phyloP scores from a whole-genome alignment of 768 basidiomycete genomes.

The Kwoniella dendrophila region DNA sequence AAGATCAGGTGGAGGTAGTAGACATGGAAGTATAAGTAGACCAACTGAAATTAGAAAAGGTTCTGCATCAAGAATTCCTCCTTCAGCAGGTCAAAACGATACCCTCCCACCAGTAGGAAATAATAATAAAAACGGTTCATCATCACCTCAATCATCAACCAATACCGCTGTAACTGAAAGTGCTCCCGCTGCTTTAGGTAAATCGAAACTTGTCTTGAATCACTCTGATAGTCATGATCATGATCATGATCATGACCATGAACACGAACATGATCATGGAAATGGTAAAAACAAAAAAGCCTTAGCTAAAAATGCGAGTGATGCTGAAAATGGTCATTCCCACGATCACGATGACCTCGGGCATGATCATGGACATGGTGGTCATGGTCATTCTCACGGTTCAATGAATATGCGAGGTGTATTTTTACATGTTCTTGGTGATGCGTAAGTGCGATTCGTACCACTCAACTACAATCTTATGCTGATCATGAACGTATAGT shows the following conservation, averaged over 20 bases:
- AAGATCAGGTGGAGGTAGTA: conserved; percentile 1
- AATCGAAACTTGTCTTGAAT: conserved; percentile 9
- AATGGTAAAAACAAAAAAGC: conserved; percentile 15
- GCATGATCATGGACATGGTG: conserved; percentile 35
- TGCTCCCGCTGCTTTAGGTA: conserved; percentile 16
- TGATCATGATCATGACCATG: conserved; percentile 31
- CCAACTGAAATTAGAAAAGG: conserved; percentile 15
- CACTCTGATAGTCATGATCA: conserved; percentile 22
- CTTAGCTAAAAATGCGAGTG: conserved; percentile 30
- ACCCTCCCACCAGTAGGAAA: conserved; percentile 25
- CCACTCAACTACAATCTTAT: not conserved
- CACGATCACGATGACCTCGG: conserved; percentile 34
- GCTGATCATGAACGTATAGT: conserved; percentile 20
- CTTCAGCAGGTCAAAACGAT: conserved; percentile 38
- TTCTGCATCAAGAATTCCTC: conserved; percentile 18
- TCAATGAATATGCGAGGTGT: conserved; percentile 99
- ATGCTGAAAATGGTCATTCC: conserved; percentile 40
- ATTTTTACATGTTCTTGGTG: conserved; percentile 89
- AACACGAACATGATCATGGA: conserved; percentile 19
- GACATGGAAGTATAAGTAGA: conserved; percentile 19
- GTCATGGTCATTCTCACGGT: conserved; percentile 58
- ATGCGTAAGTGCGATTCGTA: conserved; percentile 62
- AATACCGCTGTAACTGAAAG: conserved; percentile 22
- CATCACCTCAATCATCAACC: conserved; percentile 26
- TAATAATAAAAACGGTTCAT: conserved; percentile 3